Evolutionary conservation across 2,329 filamentous ascomycete species (phyloP).

Genomic region (Phaeosphaeriaceae sp.): DNA sequence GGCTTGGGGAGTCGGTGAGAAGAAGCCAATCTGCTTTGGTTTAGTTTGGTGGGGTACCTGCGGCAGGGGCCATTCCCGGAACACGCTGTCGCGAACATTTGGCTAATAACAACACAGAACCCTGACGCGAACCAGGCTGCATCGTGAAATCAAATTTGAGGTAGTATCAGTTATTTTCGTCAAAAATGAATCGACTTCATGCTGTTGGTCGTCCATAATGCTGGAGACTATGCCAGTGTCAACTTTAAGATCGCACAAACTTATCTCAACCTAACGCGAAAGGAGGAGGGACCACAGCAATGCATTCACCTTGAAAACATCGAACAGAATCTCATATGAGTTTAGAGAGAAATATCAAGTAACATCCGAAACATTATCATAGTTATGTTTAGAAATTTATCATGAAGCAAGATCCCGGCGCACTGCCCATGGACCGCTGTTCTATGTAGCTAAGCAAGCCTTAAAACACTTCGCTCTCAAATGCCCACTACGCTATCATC

Average conservation of each 20-base stretch:
- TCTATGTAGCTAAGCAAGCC: slow-evolving; percentile 2
- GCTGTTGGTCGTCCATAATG: too few species aligned
- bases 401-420: slow-evolving; percentile 8
- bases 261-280: too few species aligned
- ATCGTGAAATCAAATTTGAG: too few species aligned
- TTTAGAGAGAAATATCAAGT: too few species aligned
- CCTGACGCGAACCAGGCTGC: background rate
- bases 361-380: background rate
- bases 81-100: background rate
- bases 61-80: slow-evolving; percentile 20
- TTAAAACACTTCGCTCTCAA: slow-evolving; percentile 1
- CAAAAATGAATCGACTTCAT: too few species aligned
- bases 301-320: too few species aligned
- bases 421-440: slow-evolving; percentile 13
- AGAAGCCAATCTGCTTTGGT: slow-evolving; percentile 12
- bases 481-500: background rate
- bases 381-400: background rate
- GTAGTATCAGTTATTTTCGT: too few species aligned
- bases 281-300: too few species aligned
- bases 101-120: background rate
- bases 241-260: too few species aligned
- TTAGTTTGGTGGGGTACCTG: slow-evolving; percentile 27
- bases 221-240: too few species aligned
- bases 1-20: slow-evolving; percentile 9
- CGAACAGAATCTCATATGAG: too few species aligned